A percentile compares a stretch with the other conserved stretches of the same genome.
phyloP scores from a whole-genome alignment of 2,329 filamentous ascomycete species.

The Ophiosphaerella herpotricha region DNA sequence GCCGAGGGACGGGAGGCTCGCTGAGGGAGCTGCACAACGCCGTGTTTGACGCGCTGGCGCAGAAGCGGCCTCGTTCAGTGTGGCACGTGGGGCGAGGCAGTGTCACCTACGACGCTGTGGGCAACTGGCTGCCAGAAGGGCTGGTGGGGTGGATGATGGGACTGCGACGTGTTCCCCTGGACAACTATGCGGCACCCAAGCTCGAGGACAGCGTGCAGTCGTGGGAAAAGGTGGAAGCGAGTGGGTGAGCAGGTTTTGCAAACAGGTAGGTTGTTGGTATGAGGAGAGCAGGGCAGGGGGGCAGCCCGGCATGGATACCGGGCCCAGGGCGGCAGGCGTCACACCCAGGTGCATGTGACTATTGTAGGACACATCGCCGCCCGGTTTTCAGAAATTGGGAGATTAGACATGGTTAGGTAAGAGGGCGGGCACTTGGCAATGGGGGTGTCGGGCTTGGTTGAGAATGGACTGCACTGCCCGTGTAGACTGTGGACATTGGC shows the following conservation, averaged over 20 bases:
- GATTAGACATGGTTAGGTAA: conserved; percentile 21
- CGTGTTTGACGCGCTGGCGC: conserved; percentile 86
- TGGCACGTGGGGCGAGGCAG: conserved; percentile 85
- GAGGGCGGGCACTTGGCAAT: conserved; percentile 18
- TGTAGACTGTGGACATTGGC: conserved; percentile 5
- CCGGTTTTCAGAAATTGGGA: background rate
- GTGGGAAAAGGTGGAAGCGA: conserved; percentile 52
- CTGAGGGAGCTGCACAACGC: conserved; percentile 81
- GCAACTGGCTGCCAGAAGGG: conserved; percentile 74
- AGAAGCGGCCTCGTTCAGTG: conserved; percentile 62
- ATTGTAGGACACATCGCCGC: background rate
- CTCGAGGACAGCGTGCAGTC: conserved; percentile 52
- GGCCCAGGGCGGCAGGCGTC: background rate
- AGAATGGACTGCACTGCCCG: no score
- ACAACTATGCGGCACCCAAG: conserved; percentile 39
- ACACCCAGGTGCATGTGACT: background rate
- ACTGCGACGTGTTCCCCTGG: conserved; percentile 60
- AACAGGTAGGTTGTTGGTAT: background rate
- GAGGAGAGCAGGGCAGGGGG: background rate
- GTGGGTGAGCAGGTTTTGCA: conserved; percentile 7
- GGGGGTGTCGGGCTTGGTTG: background rate
- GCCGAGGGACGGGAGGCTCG: conserved; percentile 69
- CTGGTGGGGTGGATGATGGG: conserved; percentile 96
- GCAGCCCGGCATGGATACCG: background rate
- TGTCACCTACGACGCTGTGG: conserved; percentile 82